Base-by-base conservation (phyloP, 148 eudicot genomes). In the Chenopodium berlandieri region DNA sequence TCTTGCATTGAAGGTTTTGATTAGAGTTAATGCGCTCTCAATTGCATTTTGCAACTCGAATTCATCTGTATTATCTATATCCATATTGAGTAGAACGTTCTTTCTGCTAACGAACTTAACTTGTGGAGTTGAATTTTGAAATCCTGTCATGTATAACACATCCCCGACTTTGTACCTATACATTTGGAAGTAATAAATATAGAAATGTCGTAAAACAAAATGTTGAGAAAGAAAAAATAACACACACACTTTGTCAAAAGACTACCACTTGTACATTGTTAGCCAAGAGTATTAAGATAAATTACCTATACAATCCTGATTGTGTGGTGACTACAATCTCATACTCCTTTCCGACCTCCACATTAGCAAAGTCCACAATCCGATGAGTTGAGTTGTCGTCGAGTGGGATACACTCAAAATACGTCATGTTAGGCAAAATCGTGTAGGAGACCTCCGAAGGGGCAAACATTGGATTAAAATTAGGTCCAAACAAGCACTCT, bases 371-470 rank as follows among this genome's bases (percentile, higher is more conserved):
- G 69, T 90, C 91, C 1, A 92, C 91, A 2, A 91, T 88, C 1
- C 73, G 82, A 34, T 90, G 81, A 14, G 76, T 77, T 1, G 91
- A 79, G 85, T 80, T 75, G 34, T 87, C 85, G 13, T 89, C 87
- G 11, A 91, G 92, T 7, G 93, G 92, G 78, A 92, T 79, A 88
- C 92, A 94, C 87, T 94, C 98, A 72, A 94, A 94, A 78, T 90
- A 94, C 4, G 83, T 97, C 94, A 92, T 85, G 77, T 94, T 94
- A 0, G 98, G 98, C 92, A 94, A 75, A 46, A 94, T 90, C 20
- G 98, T 94, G 79, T 94, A 94, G 12, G 91, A 79, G 1, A 92
- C 94, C 31, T 94, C 93, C 1, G 88, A 85, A 0, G 98, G 98
- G 32, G 86, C 83, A 10, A 83, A 78, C 86, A 94, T 77, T 0